Conservation (phyloP, 2,329 filamentous ascomycete species). For the Thielaviopsis musarum region DNA sequence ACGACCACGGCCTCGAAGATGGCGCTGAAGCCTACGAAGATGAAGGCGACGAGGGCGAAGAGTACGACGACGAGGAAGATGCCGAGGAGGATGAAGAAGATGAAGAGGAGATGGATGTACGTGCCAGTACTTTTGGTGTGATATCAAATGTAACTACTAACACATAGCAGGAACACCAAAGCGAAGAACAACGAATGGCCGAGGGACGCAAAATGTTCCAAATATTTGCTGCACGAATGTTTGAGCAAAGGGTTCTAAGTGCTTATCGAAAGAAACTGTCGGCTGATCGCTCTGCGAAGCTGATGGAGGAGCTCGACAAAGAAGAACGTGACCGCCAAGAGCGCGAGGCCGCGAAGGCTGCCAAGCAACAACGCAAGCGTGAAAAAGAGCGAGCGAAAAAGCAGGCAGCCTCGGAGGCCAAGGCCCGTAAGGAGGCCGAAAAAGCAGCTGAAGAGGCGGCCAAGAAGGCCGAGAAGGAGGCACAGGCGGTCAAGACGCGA, state of each 20-base stretch:
- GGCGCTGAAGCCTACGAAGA: conserved; percentile 51
- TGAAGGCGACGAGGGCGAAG: conserved; percentile 61
- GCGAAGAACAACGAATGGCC: conserved; percentile 96
- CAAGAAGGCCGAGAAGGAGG: conserved; percentile 56
- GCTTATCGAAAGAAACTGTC: conserved; percentile 98
- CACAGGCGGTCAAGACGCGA: conserved; percentile 64
- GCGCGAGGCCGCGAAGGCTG: conserved; percentile 81
- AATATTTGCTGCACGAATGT: conserved; percentile 98
- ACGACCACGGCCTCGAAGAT: conserved; percentile 31
- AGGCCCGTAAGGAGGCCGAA: conserved; percentile 72
- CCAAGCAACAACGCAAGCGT: conserved; percentile 88
- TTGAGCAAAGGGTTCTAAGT: conserved; percentile 88
- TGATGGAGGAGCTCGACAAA: conserved; percentile 81
- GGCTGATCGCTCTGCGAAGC: conserved; percentile 73
- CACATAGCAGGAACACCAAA: conserved; percentile 66
- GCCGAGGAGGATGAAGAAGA: conserved; percentile 8
- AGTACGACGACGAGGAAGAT: conserved; percentile 24
- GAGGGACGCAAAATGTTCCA: conserved; percentile 98
- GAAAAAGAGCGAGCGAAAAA: conserved; percentile 85
- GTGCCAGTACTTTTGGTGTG: not conserved
- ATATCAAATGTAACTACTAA: conserved; percentile 19
- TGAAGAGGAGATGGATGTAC: conserved; percentile 12
- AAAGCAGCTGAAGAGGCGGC: conserved; percentile 76
- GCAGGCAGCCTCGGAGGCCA: conserved; percentile 77
- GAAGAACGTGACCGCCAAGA: conserved; percentile 61